Evolutionary conservation across 768 basidiomycete species (phyloP), one percentile per base, ranked within the genome.

Genomic region (Sutorius australiensis): DNA sequence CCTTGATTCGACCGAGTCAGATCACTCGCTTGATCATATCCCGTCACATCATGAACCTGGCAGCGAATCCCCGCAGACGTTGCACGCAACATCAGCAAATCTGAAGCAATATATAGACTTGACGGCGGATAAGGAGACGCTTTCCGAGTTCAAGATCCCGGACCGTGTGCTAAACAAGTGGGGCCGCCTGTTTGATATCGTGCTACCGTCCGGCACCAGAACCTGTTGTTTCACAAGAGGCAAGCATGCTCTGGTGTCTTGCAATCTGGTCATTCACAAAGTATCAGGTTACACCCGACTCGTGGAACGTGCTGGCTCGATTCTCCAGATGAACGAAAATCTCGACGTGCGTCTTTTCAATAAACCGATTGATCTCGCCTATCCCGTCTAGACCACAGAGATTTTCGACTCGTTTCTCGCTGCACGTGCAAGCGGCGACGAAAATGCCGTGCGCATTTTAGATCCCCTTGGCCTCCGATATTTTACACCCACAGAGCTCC

Each of bases 201-300:
- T 89, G 11, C 64, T 78, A 10, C 86, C 87, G 0, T 82, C 81
- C 10, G 71, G 80, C 28, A 68, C 65, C 34, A 73, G 86, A 41
- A 82, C 81, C 1, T 92, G 90, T 58, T 92, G 90, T 66, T 92
- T 92, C 64, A 92, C 89, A 16, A 72, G 89, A 70, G 87, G 89
- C 88, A 58, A 11, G 42, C 11, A 0, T 13, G 7, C 14, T 19
- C 33, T 4, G 5, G 5, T 19, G 9, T n/a, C n/a, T 19, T 31
- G 51, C 11, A 13, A 41, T 43, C 28, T 6, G 3, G 17, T 27
- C 38, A 28, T 38, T 27, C 24, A 55, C 37, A 11, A n/a, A 33
- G 44, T 28, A n/a, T 6, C 50, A 88, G 88, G 87, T 3, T 91
- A 91, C 60, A 86, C 86, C 0, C 84, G 79, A 51, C 74, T 91